Conservation (phyloP, 2,329 filamentous ascomycete species). For the Penicillium sp. region DNA sequence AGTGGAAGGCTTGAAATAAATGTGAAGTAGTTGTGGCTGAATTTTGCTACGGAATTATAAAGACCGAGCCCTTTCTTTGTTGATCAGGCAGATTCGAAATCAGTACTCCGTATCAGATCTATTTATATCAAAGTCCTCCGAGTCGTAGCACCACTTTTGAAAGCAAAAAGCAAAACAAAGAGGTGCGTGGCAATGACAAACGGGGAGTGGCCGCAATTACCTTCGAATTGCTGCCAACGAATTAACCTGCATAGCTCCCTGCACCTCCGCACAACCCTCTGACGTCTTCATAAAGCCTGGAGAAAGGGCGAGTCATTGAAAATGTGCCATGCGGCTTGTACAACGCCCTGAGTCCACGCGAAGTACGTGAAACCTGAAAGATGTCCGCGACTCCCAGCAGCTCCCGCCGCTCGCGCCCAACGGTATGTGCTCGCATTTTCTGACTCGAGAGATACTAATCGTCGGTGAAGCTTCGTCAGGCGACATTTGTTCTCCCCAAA, state of each 20-base stretch:
- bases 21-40: not conserved
- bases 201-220: constrained; percentile 10
- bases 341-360: constrained; percentile 7
- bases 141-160: not conserved
- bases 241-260: constrained; percentile 5
- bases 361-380: constrained; percentile 16
- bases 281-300: not conserved
- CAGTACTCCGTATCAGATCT: not conserved
- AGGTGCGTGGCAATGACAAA: constrained; percentile 11
- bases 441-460: constrained; percentile 4
- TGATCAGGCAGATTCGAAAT: not conserved
- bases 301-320: constrained; percentile 1
- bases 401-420: constrained; percentile 33
- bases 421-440: constrained; percentile 22
- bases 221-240: constrained; percentile 5
- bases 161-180: not conserved
- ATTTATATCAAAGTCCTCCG: not conserved
- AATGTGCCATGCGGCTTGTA: constrained; percentile 1
- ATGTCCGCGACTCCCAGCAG: constrained; percentile 31
- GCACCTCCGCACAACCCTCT: constrained; percentile 6
- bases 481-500: constrained; percentile 79
- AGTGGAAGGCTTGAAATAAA: constrained; percentile 52
- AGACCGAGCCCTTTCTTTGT: not conserved
- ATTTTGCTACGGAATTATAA: not conserved
- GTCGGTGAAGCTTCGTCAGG: constrained; percentile 64